Percentiles rank a stretch among this genome's conserved stretches.
These are phyloP conservation scores for Penicillium mononematosum DNA, from an alignment of 495 filamentous ascomycete species.

Conservation along the genomic window DNA sequence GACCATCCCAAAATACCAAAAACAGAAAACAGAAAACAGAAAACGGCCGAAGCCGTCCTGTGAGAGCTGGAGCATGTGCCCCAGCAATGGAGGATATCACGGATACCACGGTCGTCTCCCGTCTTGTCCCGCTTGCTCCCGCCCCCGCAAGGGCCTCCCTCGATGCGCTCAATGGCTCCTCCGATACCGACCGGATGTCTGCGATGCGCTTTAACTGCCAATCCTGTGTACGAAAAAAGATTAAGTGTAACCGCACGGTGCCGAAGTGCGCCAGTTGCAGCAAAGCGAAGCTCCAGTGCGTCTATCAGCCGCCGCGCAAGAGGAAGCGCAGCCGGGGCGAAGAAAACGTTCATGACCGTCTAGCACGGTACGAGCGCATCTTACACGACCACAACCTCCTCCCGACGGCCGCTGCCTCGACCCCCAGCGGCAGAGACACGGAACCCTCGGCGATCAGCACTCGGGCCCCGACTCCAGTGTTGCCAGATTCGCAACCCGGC, in stretches of 20 bases:
- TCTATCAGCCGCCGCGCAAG: not conserved
- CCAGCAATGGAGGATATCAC: not conserved
- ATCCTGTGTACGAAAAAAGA: not conserved
- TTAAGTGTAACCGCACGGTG: not conserved
- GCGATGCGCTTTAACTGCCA: not conserved
- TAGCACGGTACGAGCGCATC: conserved; percentile 3
- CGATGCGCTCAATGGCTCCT: not conserved
- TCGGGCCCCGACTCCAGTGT: not conserved
- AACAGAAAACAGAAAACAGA: no score
- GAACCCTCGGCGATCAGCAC: not conserved
- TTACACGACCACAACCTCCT: not conserved
- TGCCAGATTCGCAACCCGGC: not conserved
- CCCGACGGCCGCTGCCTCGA: not conserved
- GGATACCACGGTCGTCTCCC: not conserved
- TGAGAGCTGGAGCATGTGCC: no score
- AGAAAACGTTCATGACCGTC: not conserved
- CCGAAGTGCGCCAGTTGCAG: not conserved
- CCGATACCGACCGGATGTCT: not conserved
- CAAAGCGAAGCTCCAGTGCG: not conserved
- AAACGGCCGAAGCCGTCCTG: no score
- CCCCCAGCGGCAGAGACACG: not conserved
- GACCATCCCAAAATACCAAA: not conserved
- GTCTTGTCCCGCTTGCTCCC: not conserved
- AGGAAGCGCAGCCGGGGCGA: not conserved
- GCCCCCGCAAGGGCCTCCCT: not conserved